These are phyloP conservation scores for Aspergillus felis DNA, from an alignment of 2,329 filamentous ascomycete species.

Conservation along the genomic window DNA sequence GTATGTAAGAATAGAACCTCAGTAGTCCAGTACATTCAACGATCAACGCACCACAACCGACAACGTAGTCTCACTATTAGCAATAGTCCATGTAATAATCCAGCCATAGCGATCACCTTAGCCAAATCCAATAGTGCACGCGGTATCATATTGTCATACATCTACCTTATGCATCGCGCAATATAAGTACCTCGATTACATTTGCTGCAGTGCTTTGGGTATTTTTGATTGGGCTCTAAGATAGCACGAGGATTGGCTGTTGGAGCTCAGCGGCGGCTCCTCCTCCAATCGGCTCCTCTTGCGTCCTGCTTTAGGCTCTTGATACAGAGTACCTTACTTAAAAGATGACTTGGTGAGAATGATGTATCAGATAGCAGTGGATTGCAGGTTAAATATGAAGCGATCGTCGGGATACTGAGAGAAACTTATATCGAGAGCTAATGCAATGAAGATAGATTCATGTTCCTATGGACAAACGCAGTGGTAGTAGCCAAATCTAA, in stretches of 20 bases:
- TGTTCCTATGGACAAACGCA: background rate
- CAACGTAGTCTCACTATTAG: background rate
- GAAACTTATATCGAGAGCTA: background rate
- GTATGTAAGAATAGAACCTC: background rate
- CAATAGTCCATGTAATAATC: background rate
- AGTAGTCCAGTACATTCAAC: background rate
- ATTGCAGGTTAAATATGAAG: background rate
- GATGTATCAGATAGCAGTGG: background rate
- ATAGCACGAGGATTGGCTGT: background rate
- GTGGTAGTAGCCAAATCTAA: slow-evolving; percentile 8
- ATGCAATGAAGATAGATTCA: background rate
- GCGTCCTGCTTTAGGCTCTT: background rate
- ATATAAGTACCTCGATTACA: background rate
- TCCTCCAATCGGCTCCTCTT: background rate
- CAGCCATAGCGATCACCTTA: background rate
- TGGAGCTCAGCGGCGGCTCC: background rate
- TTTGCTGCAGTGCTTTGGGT: too few species aligned
- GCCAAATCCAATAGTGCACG: background rate
- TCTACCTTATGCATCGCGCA: too few species aligned
- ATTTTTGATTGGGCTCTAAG: background rate
- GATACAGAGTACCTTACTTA: background rate
- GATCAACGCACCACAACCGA: background rate
- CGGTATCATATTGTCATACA: background rate
- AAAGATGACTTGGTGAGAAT: background rate
- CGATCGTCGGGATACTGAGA: too few species aligned